A percentile compares a stretch with the other conserved stretches of the same genome.
Evolutionary conservation across 176 grass and related monocot species (phyloP).

Genomic region (Bothriochloa decipiens): DNA sequence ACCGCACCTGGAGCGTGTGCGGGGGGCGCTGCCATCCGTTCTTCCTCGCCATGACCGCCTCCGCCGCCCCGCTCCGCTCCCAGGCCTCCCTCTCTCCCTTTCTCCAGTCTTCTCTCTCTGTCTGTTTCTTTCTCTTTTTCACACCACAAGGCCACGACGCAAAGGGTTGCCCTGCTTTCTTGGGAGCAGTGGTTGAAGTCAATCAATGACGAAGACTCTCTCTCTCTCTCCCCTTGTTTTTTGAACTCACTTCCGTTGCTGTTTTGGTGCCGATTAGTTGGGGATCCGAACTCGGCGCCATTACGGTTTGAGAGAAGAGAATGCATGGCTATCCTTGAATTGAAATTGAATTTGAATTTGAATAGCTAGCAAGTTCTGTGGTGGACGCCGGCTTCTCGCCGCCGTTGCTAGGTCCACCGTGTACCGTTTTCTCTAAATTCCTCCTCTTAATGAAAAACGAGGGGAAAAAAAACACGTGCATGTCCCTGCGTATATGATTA

Average conservation of each 20-base stretch:
- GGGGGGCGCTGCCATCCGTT: conserved; percentile 90
- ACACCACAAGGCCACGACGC: not conserved
- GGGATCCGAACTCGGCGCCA: not conserved
- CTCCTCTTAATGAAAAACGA: no score
- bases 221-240: not conserved
- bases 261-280: conserved; percentile 25
- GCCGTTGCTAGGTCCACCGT: no score
- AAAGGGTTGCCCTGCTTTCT: conserved; percentile 22
- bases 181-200: conserved; percentile 27
- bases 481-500: not conserved
- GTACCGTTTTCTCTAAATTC: no score
- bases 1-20: conserved; percentile 75
- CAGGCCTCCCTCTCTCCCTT: not conserved
- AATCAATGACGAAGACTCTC: not conserved
- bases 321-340: no score
- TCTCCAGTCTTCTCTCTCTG: not conserved
- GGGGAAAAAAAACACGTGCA: not conserved
- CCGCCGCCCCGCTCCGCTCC: not conserved
- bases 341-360: no score
- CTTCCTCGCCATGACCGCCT: conserved; percentile 66
- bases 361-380: no score
- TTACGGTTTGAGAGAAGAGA: no score
- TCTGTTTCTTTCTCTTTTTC: not conserved
- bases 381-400: no score
- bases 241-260: not conserved